These are phyloP conservation scores for Phytophthora pluvialis DNA, from an alignment of 352 stramenopile species.

Conservation along the genomic window DNA sequence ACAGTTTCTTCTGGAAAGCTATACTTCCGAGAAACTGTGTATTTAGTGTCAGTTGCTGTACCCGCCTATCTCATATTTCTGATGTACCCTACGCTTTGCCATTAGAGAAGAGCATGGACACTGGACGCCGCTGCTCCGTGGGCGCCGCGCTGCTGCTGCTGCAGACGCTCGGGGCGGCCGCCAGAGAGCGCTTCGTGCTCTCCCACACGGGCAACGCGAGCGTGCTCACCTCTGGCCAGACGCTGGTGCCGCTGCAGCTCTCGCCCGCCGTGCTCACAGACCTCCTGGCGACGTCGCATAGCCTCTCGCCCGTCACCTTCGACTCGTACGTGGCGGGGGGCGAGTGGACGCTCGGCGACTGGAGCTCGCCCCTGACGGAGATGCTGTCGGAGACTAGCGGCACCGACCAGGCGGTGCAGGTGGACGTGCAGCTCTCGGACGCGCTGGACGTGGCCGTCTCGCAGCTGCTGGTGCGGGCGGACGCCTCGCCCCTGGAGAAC, in stretches of 20 bases:
- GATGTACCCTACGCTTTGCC: slow-evolving; percentile 6
- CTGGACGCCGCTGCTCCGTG: slow-evolving; percentile 5
- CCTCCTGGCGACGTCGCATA: slow-evolving; percentile 13
- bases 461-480: slow-evolving; percentile 25
- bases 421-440: slow-evolving; percentile 40
- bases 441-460: slow-evolving; percentile 25
- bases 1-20: no score
- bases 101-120: slow-evolving; percentile 21
- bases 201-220: slow-evolving; percentile 24
- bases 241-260: slow-evolving; percentile 32
- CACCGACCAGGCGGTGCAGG: slow-evolving; percentile 15
- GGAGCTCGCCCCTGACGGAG: slow-evolving; percentile 29
- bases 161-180: slow-evolving; percentile 5
- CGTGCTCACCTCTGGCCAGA: slow-evolving; percentile 8
- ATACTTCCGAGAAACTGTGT: no score
- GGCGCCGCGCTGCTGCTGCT: slow-evolving; percentile 11
- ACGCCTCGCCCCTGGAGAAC: slow-evolving; percentile 14
- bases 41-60: no score
- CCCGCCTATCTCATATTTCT: slow-evolving; percentile 3
- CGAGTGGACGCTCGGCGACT: slow-evolving; percentile 44
- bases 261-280: slow-evolving; percentile 22
- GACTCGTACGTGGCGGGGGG: slow-evolving; percentile 23
- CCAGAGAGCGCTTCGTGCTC: slow-evolving; percentile 39
- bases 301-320: slow-evolving; percentile 23
- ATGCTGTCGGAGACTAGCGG: slow-evolving; percentile 16